phyloP scores from a whole-genome alignment of 495 filamentous ascomycete species.

The Cryomyces antarcticus region DNA sequence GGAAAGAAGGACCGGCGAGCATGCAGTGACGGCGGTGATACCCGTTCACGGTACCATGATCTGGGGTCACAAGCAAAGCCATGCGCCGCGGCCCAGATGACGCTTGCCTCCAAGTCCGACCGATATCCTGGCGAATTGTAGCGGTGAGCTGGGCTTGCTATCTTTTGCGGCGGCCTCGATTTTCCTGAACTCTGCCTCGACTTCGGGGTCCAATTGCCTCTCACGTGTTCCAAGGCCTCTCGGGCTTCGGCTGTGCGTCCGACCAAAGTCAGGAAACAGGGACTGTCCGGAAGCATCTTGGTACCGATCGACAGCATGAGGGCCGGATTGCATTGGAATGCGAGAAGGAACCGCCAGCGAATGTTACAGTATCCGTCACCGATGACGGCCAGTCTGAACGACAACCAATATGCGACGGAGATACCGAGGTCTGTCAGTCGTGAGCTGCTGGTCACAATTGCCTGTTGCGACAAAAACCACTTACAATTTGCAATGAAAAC shows the following conservation, averaged over 20 bases:
- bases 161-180: constrained; percentile 18
- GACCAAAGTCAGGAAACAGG: constrained; percentile 24
- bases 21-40: constrained; percentile 23
- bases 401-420: constrained; percentile 41
- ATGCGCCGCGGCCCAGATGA: constrained; percentile 24
- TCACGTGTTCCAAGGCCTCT: constrained; percentile 15
- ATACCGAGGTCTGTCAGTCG: constrained; percentile 30
- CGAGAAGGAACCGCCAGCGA: constrained; percentile 34
- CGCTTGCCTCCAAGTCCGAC: not conserved
- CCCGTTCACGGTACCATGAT: constrained; percentile 33
- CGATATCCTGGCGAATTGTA: constrained; percentile 17
- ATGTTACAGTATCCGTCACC: constrained; percentile 28
- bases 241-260: constrained; percentile 22
- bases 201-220: constrained; percentile 1
- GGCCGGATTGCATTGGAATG: constrained; percentile 33
- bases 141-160: constrained; percentile 18
- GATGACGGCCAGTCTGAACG: constrained; percentile 33
- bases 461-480: constrained; percentile 1
- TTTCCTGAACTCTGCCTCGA: constrained; percentile 23
- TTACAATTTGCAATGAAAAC: constrained; percentile 34
- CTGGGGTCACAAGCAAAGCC: constrained; percentile 31
- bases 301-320: constrained; percentile 27
- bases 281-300: constrained; percentile 29
- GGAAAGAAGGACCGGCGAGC: constrained; percentile 6
- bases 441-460: not conserved